These are phyloP conservation scores for Bruguiera sexangula DNA, from an alignment of 345 rosid species.

Conservation along the genomic window DNA sequence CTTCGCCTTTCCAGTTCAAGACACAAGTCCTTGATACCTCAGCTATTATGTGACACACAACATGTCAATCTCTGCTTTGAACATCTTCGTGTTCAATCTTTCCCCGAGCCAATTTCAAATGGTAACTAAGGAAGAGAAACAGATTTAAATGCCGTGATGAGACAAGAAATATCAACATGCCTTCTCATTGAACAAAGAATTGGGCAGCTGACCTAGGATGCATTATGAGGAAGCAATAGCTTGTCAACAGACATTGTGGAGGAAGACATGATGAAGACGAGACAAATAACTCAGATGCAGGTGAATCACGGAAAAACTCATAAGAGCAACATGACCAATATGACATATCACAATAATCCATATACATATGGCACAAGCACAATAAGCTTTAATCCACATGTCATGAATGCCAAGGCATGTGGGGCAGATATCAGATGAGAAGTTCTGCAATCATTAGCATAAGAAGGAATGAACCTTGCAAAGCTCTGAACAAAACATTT, in stretches of 20 bases:
- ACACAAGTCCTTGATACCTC: background rate
- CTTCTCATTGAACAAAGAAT: no score
- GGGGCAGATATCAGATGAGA: background rate
- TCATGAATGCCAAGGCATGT: background rate
- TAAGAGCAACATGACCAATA: no score
- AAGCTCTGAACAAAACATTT: conserved; percentile 52
- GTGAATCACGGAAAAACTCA: background rate
- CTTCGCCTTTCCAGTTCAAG: background rate
- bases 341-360: no score
- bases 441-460: background rate
- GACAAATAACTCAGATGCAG: background rate
- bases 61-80: background rate
- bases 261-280: no score
- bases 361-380: no score
- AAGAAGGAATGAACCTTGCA: conserved; percentile 49
- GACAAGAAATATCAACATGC: no score
- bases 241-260: no score
- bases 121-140: background rate
- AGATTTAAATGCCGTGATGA: background rate
- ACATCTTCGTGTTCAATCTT: background rate
- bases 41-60: background rate
- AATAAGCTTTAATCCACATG: background rate
- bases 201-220: no score
- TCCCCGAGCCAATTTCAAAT: conserved; percentile 1
- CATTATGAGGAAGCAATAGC: no score